phyloP scores from a whole-genome alignment of 148 eudicot species.

The Gaultheria prostrata region DNA sequence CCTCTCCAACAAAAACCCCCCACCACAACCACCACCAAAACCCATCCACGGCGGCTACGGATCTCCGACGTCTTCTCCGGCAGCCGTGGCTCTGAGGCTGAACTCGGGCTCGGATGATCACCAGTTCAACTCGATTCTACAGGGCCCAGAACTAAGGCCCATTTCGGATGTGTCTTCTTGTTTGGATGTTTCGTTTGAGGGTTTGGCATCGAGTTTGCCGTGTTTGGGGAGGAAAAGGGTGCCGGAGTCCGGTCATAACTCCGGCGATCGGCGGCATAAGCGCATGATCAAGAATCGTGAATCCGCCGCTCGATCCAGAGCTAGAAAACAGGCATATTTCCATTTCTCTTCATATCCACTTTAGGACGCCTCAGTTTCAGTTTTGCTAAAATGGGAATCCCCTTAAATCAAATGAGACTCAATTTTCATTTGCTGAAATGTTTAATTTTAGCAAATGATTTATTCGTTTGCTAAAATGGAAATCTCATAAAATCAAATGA shows the following conservation, averaged over 20 bases:
- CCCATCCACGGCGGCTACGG: conserved; percentile 3
- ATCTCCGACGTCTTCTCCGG: conserved; percentile 18
- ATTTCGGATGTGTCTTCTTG: conserved; percentile 4
- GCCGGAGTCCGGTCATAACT: conserved; percentile 14
- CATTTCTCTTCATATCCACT: neutral
- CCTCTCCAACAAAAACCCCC: conserved; percentile 19
- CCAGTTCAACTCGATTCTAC: neutral
- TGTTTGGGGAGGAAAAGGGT: conserved; percentile 30
- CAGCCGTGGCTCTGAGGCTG: conserved; percentile 20
- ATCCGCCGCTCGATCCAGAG: conserved; percentile 58
- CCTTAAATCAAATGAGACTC: too few species aligned
- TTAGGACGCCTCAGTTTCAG: too few species aligned
- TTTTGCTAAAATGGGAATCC: too few species aligned
- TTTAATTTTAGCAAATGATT: too few species aligned
- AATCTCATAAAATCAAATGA: too few species aligned
- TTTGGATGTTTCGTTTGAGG: conserved; percentile 19
- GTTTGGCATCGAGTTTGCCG: conserved; percentile 15
- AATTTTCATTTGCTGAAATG: too few species aligned
- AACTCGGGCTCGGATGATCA: conserved; percentile 19
- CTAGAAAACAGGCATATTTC: conserved; percentile 46
- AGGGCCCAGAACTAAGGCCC: neutral
- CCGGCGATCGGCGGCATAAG: conserved; percentile 34
- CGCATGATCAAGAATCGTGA: conserved; percentile 59
- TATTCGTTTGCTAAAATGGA: too few species aligned
- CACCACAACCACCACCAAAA: neutral